Percentiles rank a stretch among this genome's conserved stretches.
phyloP scores from a whole-genome alignment of 2,329 filamentous ascomycete genomes.

The Leptographium radiaticola region DNA sequence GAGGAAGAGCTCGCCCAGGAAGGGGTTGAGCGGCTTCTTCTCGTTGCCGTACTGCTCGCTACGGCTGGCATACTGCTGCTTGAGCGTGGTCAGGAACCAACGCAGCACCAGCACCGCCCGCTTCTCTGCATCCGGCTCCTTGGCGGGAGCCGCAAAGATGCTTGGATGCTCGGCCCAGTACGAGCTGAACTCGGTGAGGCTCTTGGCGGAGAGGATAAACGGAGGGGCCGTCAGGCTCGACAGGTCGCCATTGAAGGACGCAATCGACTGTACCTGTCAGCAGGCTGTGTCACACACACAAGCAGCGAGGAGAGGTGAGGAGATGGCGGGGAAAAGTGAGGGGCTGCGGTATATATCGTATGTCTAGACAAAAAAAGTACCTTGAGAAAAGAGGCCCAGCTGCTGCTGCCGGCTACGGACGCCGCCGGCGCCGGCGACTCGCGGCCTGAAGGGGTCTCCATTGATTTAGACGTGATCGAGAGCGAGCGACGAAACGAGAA shows the following conservation, averaged over 20 bases:
- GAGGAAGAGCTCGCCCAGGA: constrained; percentile 86
- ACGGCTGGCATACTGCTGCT: constrained; percentile 64
- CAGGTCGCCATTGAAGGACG: constrained; percentile 71
- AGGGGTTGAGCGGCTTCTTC: constrained; percentile 96
- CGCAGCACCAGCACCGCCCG: constrained; percentile 79
- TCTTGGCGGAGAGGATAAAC: constrained; percentile 69
- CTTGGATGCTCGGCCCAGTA: constrained; percentile 73
- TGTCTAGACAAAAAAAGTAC: constrained; percentile 16
- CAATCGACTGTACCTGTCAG: constrained; percentile 44
- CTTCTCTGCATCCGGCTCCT: constrained; percentile 67
- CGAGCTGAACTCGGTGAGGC: constrained; percentile 66
- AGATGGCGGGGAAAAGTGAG: neutral
- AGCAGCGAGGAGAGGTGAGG: neutral
- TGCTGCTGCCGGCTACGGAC: constrained; percentile 26
- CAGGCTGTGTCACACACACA: neutral
- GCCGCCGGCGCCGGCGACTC: constrained; percentile 11
- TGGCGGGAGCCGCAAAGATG: constrained; percentile 70
- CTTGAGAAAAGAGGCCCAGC: constrained; percentile 41
- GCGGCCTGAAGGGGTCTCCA: constrained; percentile 5
- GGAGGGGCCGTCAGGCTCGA: constrained; percentile 70
- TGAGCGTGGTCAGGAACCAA: constrained; percentile 90
- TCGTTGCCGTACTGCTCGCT: constrained; percentile 78
- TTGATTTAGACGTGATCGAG: neutral
- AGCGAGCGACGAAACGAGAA: neutral
- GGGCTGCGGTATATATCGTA: neutral